These are phyloP conservation scores for Elaeagnus macrophylla DNA, from an alignment of 306 rosid genomes.

Conservation along the genomic window DNA sequence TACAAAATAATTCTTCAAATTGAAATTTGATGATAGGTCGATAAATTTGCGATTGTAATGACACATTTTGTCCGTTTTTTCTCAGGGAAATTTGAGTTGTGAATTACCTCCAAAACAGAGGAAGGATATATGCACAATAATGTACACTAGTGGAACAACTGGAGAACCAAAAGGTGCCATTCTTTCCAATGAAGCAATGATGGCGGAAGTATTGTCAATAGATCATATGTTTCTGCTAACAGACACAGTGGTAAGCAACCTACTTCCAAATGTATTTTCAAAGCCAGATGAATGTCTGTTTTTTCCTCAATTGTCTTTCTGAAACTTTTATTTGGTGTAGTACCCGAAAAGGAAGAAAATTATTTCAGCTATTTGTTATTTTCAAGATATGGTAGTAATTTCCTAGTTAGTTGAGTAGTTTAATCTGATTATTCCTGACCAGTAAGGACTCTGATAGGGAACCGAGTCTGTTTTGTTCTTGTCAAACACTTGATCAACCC, in stretches of 20 bases:
- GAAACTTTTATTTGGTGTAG: too few relatives aligned
- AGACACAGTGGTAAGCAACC: slow-evolving; percentile 53
- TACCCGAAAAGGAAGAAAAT: too few relatives aligned
- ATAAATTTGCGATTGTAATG: background rate
- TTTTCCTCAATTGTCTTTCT: too few relatives aligned
- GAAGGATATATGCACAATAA: slow-evolving; percentile 58
- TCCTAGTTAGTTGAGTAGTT: too few relatives aligned
- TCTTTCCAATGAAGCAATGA: slow-evolving; percentile 58
- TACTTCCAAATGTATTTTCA: background rate
- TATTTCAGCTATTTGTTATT: too few relatives aligned
- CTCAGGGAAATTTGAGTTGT: slow-evolving; percentile 47
- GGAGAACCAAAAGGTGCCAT: slow-evolving; percentile 96
- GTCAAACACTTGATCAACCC: too few relatives aligned
- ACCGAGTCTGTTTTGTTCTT: too few relatives aligned
- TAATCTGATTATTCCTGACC: too few relatives aligned
- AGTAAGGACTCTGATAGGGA: too few relatives aligned
- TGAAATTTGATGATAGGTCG: background rate
- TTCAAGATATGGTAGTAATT: too few relatives aligned
- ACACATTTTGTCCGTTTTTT: slow-evolving; percentile 8
- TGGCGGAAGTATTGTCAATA: slow-evolving; percentile 62
- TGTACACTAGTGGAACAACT: slow-evolving; percentile 96
- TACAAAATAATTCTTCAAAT: slow-evolving; percentile 1
- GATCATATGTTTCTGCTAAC: slow-evolving; percentile 60
- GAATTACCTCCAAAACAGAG: slow-evolving; percentile 58
- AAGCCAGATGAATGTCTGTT: background rate